Base-by-base conservation (phyloP, 768 basidiomycete genomes). In the Tylopilus felleus region DNA sequence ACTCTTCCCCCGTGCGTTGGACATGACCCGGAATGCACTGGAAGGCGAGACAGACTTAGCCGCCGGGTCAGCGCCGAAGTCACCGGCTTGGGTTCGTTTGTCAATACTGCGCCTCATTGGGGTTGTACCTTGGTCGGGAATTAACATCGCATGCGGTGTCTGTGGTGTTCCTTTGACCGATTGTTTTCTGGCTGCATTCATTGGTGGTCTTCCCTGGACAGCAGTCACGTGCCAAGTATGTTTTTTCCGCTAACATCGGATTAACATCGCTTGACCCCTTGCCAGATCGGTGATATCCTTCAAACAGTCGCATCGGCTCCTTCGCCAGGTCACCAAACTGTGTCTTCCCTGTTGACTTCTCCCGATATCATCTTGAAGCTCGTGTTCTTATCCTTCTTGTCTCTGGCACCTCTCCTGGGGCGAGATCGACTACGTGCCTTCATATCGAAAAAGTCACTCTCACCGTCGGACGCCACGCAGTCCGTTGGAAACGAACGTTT, bases 111-210 rank as follows among this genome's bases (percentile, higher is more conserved):
- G 95, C 46, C 84, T 96, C 53, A 82, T 96, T 63, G 95, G 95
- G 19, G 83, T 98, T 51, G 92, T 97, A 4, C 95, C 95, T 6
- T 98, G 95, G 95, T 92, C 90, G 53, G 93, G 92, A 55, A 93
- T 98, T 77, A 98, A 98, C 70, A 89, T 98, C 53, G 94, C 94
- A 42, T 96, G 89, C 71, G 94, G 94, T 48, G 92, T 96, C 25
- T 90, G 89, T 62, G 88, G 89, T 31, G 92, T 98, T 16, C 74
- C 83, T 8, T 64, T 90, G 46, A 66, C 74, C 52, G 88, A 93
- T 67, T 93, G 90, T 64, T 76, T 86, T 65, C 73, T 93, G 47
- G 91, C 90, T 35, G 79, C 85, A 7, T 92, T 93, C 73, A 90
- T 93, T 51, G 91, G 91, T 2, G 81, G 83, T 50, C 69, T 93